These are phyloP conservation scores for Gnomoniopsis sp. DNA, from an alignment of 2,329 filamentous ascomycete genomes.

Conservation along the genomic window DNA sequence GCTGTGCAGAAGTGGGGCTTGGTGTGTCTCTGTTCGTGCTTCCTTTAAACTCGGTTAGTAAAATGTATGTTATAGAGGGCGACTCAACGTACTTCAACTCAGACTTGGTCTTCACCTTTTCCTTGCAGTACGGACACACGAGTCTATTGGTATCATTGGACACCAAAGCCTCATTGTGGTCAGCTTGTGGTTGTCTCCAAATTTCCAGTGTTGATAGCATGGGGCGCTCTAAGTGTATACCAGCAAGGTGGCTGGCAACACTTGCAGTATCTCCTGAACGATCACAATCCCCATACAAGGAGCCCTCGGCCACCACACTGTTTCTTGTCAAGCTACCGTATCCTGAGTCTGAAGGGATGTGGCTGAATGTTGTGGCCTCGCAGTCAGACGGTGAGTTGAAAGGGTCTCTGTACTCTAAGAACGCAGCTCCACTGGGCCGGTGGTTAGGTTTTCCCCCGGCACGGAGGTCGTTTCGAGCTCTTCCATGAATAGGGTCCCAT, in stretches of 20 bases:
- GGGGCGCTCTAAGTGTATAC: conserved; percentile 23
- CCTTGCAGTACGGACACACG: conserved; percentile 38
- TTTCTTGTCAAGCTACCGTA: conserved; percentile 41
- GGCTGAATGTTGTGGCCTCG: conserved; percentile 27
- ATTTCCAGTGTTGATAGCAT: neutral
- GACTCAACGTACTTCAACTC: conserved; percentile 48
- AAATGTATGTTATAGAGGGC: neutral
- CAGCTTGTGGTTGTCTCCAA: conserved; percentile 10
- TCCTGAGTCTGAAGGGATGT: conserved; percentile 41
- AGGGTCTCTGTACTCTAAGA: conserved; percentile 1
- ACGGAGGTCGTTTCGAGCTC: neutral
- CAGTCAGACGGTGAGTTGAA: conserved; percentile 14
- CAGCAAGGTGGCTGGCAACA: conserved; percentile 32
- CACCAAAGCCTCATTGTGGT: neutral
- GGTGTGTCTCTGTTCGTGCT: conserved; percentile 68
- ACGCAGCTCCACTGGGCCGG: neutral
- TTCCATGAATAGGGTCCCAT: conserved; percentile 14
- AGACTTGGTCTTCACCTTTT: conserved; percentile 46
- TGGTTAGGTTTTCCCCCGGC: neutral
- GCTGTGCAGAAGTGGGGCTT: conserved; percentile 64
- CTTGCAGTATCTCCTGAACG: conserved; percentile 36
- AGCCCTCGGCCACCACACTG: conserved; percentile 41
- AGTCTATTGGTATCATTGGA: conserved; percentile 17
- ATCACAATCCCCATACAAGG: conserved; percentile 41
- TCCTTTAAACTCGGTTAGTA: conserved; percentile 48